A percentile compares a stretch with the other conserved stretches of the same genome.
Evolutionary conservation across 2,329 filamentous ascomycete species (phyloP).

Genomic region (Penicillium sp.): DNA sequence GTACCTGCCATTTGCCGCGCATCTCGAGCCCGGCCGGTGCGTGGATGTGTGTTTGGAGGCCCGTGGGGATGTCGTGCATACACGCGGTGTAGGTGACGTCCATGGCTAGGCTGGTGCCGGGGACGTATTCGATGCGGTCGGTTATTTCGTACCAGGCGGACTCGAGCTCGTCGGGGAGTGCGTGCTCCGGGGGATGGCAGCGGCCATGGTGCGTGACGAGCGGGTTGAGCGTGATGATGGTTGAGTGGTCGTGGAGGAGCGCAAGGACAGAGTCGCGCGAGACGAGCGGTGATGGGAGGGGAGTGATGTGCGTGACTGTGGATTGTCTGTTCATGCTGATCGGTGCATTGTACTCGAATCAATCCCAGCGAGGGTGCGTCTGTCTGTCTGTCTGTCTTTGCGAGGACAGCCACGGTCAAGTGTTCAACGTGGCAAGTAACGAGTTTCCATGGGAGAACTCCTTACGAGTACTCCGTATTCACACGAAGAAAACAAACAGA

Average conservation of each 20-base stretch:
- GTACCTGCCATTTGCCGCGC: conserved; percentile 70
- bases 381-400: neutral
- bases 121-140: conserved; percentile 71
- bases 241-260: conserved; percentile 69
- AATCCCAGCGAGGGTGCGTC: neutral
- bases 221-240: conserved; percentile 84
- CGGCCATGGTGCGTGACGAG: conserved; percentile 68
- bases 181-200: conserved; percentile 64
- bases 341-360: neutral
- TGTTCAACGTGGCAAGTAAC: neutral
- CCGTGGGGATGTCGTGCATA: conserved; percentile 69
- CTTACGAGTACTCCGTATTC: neutral
- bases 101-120: conserved; percentile 58
- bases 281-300: conserved; percentile 63
- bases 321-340: conserved; percentile 45
- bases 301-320: conserved; percentile 72
- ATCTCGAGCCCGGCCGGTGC: conserved; percentile 80
- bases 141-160: conserved; percentile 74
- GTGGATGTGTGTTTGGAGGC: conserved; percentile 77
- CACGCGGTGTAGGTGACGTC: conserved; percentile 73
- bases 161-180: conserved; percentile 60
- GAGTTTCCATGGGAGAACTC: neutral
- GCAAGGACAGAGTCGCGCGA: conserved; percentile 63
- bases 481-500: neutral
- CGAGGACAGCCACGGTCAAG: too few species aligned